Base-by-base conservation (phyloP, 495 filamentous ascomycete genomes). In the Neurospora sp. region DNA sequence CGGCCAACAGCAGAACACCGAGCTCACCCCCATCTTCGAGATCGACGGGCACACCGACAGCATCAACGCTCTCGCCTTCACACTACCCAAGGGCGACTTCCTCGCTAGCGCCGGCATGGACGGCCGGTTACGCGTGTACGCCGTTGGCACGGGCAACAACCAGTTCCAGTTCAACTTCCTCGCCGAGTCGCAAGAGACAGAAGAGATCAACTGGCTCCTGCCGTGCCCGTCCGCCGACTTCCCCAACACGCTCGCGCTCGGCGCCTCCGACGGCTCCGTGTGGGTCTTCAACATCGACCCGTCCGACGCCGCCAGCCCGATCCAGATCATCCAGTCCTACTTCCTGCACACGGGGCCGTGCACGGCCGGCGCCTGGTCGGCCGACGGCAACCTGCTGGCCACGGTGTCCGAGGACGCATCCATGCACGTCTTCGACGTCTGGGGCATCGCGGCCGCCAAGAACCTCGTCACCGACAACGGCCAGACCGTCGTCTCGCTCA, bases 371-470 rank as follows among this genome's bases (percentile, higher is more conserved):
- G 86, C 92, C 3, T 99, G 96, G 95, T 91, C 92, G 4, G 87
- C 93, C 14, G 94, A 97, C 81, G 96, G 96, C 72, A 92, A 90
- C 20, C 84, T 98, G 37, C 90, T 99, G 2, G 95, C 92, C 1
- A 97, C 95, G 0, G 95, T 98, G 7, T 89, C 89, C 41, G 95
- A 98, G 79, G 96, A 98, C 79, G 88, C 90, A 35, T 93, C 90
- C 75, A 89, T 99, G 76, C 94, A 94, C 82, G 94, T 97, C 46
- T 97, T 93, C 87, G 96, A 98, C 81, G 92, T 94, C 12, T 97
- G 93, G 82, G 93, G 94, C 39, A 90, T 89, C 46, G 94, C 93
- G 0, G 91, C 91, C 18, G 92, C 91, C 0, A 90, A 91, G 46
- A 93, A 91, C 12, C 83, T 96, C 14, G 85, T 90, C 11, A 88